phyloP scores from a whole-genome alignment of 441 rosid genomes.

The Gossypium laxum region DNA sequence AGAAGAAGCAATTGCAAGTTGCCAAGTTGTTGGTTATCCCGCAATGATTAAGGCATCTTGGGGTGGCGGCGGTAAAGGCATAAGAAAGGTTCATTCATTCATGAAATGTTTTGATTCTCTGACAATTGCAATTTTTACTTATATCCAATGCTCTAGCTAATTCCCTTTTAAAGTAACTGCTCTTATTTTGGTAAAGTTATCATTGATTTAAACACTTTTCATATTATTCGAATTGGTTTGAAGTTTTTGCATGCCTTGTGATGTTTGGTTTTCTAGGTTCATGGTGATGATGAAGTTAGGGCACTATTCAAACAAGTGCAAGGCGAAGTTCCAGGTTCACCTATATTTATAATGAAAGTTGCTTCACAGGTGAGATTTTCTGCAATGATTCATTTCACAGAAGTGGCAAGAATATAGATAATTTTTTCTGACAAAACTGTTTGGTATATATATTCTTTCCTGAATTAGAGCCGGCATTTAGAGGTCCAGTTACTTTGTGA shows the following conservation, averaged over 20 bases:
- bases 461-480: slow-evolving; percentile 81
- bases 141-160: not conserved
- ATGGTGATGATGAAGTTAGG: slow-evolving; percentile 92
- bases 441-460: slow-evolving; percentile 13
- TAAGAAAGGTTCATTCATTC: slow-evolving; percentile 69
- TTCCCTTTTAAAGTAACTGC: not conserved
- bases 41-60: slow-evolving; percentile 99
- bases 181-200: not conserved
- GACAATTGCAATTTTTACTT: not conserved
- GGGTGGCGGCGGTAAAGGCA: slow-evolving; percentile 99
- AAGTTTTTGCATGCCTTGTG: slow-evolving; percentile 1
- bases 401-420: slow-evolving; percentile 6
- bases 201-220: not conserved
- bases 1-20: slow-evolving; percentile 95
- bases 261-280: slow-evolving; percentile 46
- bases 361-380: slow-evolving; percentile 83
- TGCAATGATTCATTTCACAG: slow-evolving; percentile 18
- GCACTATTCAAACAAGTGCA: slow-evolving; percentile 99
- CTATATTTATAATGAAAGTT: slow-evolving; percentile 98
- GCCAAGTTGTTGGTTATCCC: slow-evolving; percentile 97
- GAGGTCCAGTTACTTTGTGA: slow-evolving; percentile 98
- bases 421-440: slow-evolving; percentile 14
- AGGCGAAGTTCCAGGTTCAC: slow-evolving; percentile 99
- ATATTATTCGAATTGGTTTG: not conserved
- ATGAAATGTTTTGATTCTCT: not conserved